Conservation (phyloP, 768 basidiomycete species). For the Termitomyces sp. region DNA sequence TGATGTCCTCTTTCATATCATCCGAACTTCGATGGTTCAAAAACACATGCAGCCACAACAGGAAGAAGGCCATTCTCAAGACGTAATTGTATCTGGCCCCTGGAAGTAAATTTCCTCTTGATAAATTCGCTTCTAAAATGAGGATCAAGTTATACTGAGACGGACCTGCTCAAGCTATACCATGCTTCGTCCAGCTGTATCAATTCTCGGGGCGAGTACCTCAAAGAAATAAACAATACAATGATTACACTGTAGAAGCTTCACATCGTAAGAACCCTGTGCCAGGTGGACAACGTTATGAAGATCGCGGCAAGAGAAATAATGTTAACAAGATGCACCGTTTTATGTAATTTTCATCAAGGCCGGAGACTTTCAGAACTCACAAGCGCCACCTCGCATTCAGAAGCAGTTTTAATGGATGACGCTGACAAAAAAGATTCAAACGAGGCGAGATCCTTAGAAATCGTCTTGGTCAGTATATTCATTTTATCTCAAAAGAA, state of each 20-base stretch:
- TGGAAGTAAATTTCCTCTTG: background rate
- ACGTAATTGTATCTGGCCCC: background rate
- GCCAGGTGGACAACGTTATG: too few species aligned
- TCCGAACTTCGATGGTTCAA: background rate
- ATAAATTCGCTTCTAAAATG: background rate
- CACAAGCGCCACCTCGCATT: background rate
- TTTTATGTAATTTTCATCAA: background rate
- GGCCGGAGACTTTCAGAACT: background rate
- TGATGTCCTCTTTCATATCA: background rate
- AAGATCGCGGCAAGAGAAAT: background rate
- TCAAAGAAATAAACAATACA: too few species aligned
- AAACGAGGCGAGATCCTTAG: background rate
- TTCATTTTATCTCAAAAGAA: background rate
- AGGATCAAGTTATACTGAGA: background rate
- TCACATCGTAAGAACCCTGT: background rate
- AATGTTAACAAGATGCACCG: background rate
- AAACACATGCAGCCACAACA: background rate
- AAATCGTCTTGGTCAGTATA: background rate
- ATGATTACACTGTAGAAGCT: too few species aligned
- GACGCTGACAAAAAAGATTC: background rate
- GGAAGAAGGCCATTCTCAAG: background rate
- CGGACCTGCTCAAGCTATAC: too few species aligned
- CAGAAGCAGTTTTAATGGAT: background rate
- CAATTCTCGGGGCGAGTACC: too few species aligned
- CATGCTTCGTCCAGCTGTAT: too few species aligned